Conservation (phyloP, 1,284 basidiomycete genomes). For the Moesziomyces parantarcticus region DNA sequence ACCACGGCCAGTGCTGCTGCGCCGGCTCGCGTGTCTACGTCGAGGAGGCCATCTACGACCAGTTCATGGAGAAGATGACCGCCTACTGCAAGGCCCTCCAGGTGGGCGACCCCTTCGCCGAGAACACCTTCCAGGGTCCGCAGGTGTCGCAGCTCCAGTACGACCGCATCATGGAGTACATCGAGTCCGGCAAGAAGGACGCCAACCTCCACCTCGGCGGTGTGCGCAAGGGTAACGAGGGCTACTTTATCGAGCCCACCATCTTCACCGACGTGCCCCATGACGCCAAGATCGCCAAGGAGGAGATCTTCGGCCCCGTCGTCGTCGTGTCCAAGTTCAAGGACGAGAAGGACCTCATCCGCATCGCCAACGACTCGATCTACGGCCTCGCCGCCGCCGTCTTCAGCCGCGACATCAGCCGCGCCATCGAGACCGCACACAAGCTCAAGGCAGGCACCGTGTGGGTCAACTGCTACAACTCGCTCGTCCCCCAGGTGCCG, state of each 20-base stretch:
- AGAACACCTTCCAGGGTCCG: constrained; percentile 82
- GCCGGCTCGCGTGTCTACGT: constrained; percentile 81
- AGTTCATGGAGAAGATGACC: constrained; percentile 75
- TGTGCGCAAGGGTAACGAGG: constrained; percentile 73
- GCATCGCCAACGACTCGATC: constrained; percentile 80
- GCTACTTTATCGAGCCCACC: constrained; percentile 70
- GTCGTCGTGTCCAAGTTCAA: constrained; percentile 73
- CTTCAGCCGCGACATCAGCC: constrained; percentile 82
- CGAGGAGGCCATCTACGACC: constrained; percentile 75
- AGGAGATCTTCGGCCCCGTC: constrained; percentile 81
- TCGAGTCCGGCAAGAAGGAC: constrained; percentile 84
- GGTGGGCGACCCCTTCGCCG: constrained; percentile 83
- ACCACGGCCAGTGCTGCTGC: constrained; percentile 74
- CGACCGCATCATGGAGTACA: constrained; percentile 90
- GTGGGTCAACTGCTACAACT: constrained; percentile 75
- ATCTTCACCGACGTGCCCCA: constrained; percentile 76
- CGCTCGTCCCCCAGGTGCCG: constrained; percentile 43
- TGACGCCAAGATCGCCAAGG: constrained; percentile 74
- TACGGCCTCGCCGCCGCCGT: constrained; percentile 89
- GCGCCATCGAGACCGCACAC: constrained; percentile 80
- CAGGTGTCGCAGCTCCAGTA: constrained; percentile 82
- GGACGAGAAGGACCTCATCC: constrained; percentile 75
- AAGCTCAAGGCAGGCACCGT: constrained; percentile 83
- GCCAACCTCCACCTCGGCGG: constrained; percentile 80
- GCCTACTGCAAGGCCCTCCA: constrained; percentile 72